These are phyloP conservation scores for Aspergillus pseudotamarii DNA, from an alignment of 2,329 filamentous ascomycete genomes.

Conservation along the genomic window DNA sequence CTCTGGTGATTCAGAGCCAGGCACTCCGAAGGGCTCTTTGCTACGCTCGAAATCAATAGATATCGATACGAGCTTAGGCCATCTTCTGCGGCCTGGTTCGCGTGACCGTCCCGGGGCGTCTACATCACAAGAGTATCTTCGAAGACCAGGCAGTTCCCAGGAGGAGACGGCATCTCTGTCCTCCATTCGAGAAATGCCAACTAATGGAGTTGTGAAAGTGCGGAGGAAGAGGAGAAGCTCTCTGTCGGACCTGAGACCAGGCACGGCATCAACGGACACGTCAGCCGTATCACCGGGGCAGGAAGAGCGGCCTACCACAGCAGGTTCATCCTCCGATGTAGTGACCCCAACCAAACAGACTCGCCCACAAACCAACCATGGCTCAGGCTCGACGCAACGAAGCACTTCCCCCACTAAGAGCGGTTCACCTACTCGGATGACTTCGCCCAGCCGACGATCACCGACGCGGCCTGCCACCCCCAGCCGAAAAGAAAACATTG, in stretches of 20 bases:
- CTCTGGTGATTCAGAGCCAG: conserved; percentile 65
- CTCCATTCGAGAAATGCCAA: conserved; percentile 56
- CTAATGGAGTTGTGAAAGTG: conserved; percentile 46
- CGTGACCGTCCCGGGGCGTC: conserved; percentile 58
- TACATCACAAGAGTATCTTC: conserved; percentile 49
- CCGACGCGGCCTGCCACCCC: conserved; percentile 38
- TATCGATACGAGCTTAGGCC: conserved; percentile 54
- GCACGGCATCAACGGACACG: conserved; percentile 64
- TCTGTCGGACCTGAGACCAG: conserved; percentile 76
- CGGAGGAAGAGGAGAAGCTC: conserved; percentile 86
- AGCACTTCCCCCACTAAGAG: conserved; percentile 36
- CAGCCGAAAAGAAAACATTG: conserved; percentile 45
- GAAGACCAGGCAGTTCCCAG: conserved; percentile 49
- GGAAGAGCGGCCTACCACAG: conserved; percentile 42
- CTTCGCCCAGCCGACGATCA: conserved; percentile 36
- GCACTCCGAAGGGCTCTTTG: conserved; percentile 67
- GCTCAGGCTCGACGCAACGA: conserved; percentile 32
- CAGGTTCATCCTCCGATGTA: conserved; percentile 29
- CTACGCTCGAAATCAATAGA: conserved; percentile 79
- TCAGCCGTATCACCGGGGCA: conserved; percentile 36
- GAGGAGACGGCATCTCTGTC: conserved; percentile 51
- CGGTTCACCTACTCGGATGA: conserved; percentile 31
- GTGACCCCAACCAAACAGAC: conserved; percentile 33
- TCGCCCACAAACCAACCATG: conserved; percentile 34
- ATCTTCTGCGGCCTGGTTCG: conserved; percentile 56